Evolutionary conservation across 2,329 filamentous ascomycete genomes (phyloP).

Genomic region (Arthrinium phaeospermum): DNA sequence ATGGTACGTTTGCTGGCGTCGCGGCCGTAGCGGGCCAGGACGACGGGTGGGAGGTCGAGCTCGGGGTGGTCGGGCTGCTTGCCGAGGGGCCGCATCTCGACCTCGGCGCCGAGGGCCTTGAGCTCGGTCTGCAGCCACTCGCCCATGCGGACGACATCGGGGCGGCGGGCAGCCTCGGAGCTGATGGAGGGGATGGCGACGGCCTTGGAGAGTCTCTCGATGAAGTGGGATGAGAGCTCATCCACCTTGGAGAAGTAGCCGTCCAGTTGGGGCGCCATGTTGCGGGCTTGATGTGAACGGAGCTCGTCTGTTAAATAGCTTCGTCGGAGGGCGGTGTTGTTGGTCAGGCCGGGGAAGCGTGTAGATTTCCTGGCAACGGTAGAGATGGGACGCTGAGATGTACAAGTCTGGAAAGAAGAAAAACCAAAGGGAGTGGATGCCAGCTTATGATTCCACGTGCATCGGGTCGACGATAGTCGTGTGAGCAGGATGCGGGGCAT

Average conservation of each 20-base stretch:
- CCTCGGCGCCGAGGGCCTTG: conserved; percentile 80
- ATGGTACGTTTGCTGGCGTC: conserved; percentile 94
- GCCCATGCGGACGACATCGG: conserved; percentile 96
- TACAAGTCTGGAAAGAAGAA: conserved; percentile 16
- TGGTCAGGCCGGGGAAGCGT: not conserved
- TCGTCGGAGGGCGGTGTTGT: conserved; percentile 27
- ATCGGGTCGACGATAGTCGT: conserved; percentile 21
- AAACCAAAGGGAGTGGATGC: conserved; percentile 20
- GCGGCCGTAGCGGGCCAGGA: conserved; percentile 89
- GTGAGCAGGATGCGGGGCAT: conserved; percentile 33
- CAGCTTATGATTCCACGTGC: conserved; percentile 8
- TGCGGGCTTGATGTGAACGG: conserved; percentile 66
- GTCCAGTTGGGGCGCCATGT: conserved; percentile 91
- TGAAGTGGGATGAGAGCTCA: conserved; percentile 77
- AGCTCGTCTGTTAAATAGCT: conserved; percentile 60
- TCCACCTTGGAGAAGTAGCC: conserved; percentile 94
- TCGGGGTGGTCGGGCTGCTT: conserved; percentile 91
- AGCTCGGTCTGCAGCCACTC: conserved; percentile 87
- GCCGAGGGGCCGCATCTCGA: conserved; percentile 85
- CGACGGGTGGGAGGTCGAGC: conserved; percentile 89
- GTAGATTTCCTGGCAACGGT: not conserved
- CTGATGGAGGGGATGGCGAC: conserved; percentile 97
- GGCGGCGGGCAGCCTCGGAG: conserved; percentile 84
- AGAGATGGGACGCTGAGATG: not conserved
- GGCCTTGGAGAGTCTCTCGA: conserved; percentile 86